Conservation (phyloP, 108 stramenopile genomes). For the Schizochytrium sp. region DNA sequence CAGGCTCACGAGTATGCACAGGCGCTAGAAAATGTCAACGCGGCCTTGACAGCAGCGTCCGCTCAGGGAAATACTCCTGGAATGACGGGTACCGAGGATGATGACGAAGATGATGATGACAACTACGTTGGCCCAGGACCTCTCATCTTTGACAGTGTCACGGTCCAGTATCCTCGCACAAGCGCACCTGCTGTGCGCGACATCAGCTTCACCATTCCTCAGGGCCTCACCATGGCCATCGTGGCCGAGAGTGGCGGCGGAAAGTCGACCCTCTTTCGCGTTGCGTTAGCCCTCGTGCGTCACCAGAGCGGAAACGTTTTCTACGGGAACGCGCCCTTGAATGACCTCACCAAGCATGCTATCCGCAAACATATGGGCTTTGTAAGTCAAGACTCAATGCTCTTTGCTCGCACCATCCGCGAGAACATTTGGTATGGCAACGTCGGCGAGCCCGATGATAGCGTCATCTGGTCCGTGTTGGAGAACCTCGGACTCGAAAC, state of each 20-base stretch:
- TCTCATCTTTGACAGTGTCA: constrained; percentile 55
- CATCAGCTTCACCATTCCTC: constrained; percentile 54
- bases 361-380: constrained; percentile 69
- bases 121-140: constrained; percentile 23
- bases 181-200: constrained; percentile 53
- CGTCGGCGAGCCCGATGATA: too few relatives aligned
- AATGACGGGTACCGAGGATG: too few relatives aligned
- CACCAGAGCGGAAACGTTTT: constrained; percentile 54
- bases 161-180: constrained; percentile 82
- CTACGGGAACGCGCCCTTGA: constrained; percentile 67
- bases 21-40: too few relatives aligned
- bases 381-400: constrained; percentile 78
- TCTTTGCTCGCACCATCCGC: constrained; percentile 73
- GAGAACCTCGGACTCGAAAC: too few relatives aligned
- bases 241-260: constrained; percentile 78
- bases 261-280: constrained; percentile 70
- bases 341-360: constrained; percentile 57
- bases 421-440: constrained; percentile 79
- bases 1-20: too few relatives aligned
- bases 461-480: too few relatives aligned
- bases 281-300: constrained; percentile 79
- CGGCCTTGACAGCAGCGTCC: too few relatives aligned
- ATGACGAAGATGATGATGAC: too few relatives aligned
- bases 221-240: constrained; percentile 77
- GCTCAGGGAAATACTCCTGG: too few relatives aligned